These are phyloP conservation scores for Lactarius deliciosus DNA, from an alignment of 768 basidiomycete species.

Conservation along the genomic window DNA sequence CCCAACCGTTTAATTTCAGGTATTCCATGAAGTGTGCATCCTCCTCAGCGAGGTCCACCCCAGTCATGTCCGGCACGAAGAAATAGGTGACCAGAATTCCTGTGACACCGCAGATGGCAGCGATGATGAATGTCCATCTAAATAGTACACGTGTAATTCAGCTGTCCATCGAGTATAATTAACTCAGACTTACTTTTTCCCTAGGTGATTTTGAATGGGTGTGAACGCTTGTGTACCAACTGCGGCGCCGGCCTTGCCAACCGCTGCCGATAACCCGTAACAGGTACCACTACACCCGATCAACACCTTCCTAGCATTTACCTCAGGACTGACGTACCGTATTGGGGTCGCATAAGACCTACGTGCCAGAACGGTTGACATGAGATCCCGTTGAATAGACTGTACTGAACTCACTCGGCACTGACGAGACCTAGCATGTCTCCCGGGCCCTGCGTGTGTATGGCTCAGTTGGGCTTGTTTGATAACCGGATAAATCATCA, in stretches of 20 bases:
- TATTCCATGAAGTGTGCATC: conserved; percentile 62
- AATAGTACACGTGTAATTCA: background rate
- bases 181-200: conserved; percentile 48
- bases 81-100: conserved; percentile 68
- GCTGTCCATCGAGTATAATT: conserved; percentile 3
- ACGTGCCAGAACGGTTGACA: background rate
- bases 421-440: conserved; percentile 68
- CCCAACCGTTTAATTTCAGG: conserved; percentile 63
- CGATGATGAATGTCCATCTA: conserved; percentile 68
- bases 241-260: conserved; percentile 74
- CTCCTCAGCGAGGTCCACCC: conserved; percentile 63
- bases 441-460: conserved; percentile 55
- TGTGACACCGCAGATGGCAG: conserved; percentile 62
- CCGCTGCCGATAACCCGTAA: conserved; percentile 65
- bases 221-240: conserved; percentile 69
- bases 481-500: background rate
- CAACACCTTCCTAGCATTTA: conserved; percentile 4
- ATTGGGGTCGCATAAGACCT: conserved; percentile 67
- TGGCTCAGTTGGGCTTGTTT: background rate
- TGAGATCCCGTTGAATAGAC: background rate
- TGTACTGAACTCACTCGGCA: conserved; percentile 51
- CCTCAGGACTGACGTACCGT: conserved; percentile 40
- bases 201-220: conserved; percentile 65
- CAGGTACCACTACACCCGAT: conserved; percentile 52
- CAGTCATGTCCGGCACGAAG: conserved; percentile 67